Evolutionary conservation across 305 asterid species (phyloP).

Genomic region (Solanum chacoense): DNA sequence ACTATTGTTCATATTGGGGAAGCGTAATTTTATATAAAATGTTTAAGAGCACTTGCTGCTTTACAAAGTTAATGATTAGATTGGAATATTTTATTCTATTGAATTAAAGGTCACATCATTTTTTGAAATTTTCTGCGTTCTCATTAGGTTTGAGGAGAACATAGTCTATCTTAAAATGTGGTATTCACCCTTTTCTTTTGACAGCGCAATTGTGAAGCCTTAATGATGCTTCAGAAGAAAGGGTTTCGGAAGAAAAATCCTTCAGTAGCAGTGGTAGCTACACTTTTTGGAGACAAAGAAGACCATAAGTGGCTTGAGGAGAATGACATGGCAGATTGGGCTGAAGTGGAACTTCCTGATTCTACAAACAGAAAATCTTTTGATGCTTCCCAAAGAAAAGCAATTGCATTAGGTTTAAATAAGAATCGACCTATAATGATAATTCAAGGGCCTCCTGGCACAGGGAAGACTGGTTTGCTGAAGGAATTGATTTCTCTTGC

Average conservation of each 20-base stretch:
- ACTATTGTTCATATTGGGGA: neutral
- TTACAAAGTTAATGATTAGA: neutral
- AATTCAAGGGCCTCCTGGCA: conserved; percentile 97
- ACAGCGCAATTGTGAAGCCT: conserved; percentile 99
- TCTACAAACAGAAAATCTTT: conserved; percentile 28
- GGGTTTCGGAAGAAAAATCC: conserved; percentile 87
- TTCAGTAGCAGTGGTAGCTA: conserved; percentile 67
- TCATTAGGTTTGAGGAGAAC: neutral
- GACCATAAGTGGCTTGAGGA: conserved; percentile 57
- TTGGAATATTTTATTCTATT: neutral
- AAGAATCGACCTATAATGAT: conserved; percentile 70
- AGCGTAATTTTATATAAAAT: neutral
- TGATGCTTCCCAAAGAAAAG: conserved; percentile 68
- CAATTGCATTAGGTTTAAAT: conserved; percentile 87
- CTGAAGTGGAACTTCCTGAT: conserved; percentile 45
- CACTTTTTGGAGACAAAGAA: conserved; percentile 81
- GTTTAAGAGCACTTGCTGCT: neutral
- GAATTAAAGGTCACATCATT: neutral
- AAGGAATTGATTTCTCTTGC: conserved; percentile 73
- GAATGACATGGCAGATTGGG: conserved; percentile 55
- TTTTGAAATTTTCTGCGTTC: neutral
- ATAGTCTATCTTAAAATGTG: neutral
- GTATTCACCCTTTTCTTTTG: conserved; percentile 2
- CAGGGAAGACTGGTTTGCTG: conserved; percentile 87
- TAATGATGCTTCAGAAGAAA: conserved; percentile 96